Evolutionary conservation across 331 rosid genomes (phyloP).

Genomic region (Cydonia oblonga): DNA sequence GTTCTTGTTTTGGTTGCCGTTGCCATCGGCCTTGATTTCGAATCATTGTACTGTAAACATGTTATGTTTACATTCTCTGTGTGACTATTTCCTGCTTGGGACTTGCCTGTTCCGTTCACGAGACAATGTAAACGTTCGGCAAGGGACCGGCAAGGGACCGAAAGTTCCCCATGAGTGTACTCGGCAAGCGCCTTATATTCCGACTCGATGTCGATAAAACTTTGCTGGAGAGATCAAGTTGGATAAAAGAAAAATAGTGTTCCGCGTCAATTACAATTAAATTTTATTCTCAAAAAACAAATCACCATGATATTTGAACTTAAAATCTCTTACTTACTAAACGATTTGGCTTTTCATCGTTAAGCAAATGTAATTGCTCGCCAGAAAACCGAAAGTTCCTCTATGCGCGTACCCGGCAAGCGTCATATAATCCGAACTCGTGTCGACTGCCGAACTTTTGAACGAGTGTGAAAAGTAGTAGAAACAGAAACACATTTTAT

Average conservation of each 20-base stretch:
- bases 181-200: neutral
- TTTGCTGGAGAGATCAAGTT: too few species aligned
- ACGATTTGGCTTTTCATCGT: too few species aligned
- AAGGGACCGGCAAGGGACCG: neutral
- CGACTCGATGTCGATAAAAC: neutral
- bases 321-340: too few species aligned
- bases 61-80: neutral
- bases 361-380: neutral
- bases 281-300: too few species aligned
- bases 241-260: too few species aligned
- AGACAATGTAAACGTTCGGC: neutral
- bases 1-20: neutral
- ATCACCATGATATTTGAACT: too few species aligned
- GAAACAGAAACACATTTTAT: neutral
- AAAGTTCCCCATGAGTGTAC: neutral
- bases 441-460: neutral
- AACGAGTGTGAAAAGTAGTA: neutral
- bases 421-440: too few species aligned
- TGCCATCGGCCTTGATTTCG: neutral
- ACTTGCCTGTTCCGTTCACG: neutral
- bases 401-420: too few species aligned
- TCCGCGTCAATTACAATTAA: too few species aligned
- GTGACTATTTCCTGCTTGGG: neutral
- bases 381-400: too few species aligned
- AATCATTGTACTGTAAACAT: too few species aligned